Conservation (phyloP, 805 yeast genomes). For the Suhomyces prunicola region DNA sequence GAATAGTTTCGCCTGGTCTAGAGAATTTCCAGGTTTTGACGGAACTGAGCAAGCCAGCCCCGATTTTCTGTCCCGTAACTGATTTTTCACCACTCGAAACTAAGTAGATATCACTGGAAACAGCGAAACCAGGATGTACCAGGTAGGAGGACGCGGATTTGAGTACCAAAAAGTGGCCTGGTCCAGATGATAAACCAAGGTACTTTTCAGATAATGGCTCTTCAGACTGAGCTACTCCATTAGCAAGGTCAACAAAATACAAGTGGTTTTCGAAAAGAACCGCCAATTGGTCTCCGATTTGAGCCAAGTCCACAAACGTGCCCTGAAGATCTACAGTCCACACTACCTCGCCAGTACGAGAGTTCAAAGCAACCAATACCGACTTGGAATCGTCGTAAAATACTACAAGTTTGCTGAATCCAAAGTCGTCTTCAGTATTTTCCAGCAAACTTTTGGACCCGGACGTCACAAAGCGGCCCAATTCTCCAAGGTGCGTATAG, state of each 20-base stretch:
- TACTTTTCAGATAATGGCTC: not conserved
- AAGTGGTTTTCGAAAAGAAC: conserved; percentile 12
- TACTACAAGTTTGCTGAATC: conserved; percentile 31
- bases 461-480: conserved; percentile 26
- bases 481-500: conserved; percentile 30
- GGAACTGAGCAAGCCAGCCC: conserved; percentile 7
- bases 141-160: not conserved
- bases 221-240: conserved; percentile 13
- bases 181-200: not conserved
- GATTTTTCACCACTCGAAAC: conserved; percentile 9
- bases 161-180: not conserved
- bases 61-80: conserved; percentile 22
- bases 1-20: conserved; percentile 13
- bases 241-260: conserved; percentile 10
- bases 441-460: not conserved
- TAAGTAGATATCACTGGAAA: conserved; percentile 11
- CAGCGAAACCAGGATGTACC: not conserved
- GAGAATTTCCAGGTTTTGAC: conserved; percentile 30
- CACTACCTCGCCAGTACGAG: conserved; percentile 4
- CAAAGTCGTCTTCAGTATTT: conserved; percentile 19
- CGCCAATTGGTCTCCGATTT: conserved; percentile 10
- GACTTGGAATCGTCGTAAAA: conserved; percentile 17
- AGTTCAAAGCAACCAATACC: conserved; percentile 8
- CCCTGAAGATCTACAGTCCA: not conserved
- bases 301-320: conserved; percentile 10